A percentile compares a stretch with the other conserved stretches of the same genome.
Evolutionary conservation across 495 filamentous ascomycete species (phyloP).

Genomic region (Bombardia bombarda): DNA sequence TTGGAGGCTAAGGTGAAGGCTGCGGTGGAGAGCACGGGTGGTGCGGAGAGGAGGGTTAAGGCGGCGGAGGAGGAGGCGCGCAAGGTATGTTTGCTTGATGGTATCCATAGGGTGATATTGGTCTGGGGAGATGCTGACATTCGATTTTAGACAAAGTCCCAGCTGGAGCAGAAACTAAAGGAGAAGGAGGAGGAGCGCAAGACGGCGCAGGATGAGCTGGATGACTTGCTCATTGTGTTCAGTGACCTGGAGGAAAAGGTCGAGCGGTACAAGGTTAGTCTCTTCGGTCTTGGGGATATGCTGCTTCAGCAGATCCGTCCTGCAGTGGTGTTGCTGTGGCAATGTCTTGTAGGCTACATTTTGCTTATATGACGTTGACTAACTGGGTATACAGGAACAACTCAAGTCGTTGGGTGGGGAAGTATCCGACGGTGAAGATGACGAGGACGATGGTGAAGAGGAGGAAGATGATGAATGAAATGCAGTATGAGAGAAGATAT

Average conservation of each 20-base stretch:
- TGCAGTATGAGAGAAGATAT: background rate
- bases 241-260: slow-evolving; percentile 85
- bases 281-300: no score
- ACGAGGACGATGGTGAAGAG: slow-evolving; percentile 55
- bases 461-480: slow-evolving; percentile 27
- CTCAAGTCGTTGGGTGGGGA: slow-evolving; percentile 64
- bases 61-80: slow-evolving; percentile 3
- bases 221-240: slow-evolving; percentile 81
- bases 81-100: slow-evolving; percentile 1
- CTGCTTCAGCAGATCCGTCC: no score
- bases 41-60: slow-evolving; percentile 5
- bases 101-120: background rate
- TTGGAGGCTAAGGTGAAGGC: slow-evolving; percentile 6
- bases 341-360: no score
- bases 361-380: no score
- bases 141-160: slow-evolving; percentile 21
- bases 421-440: slow-evolving; percentile 74
- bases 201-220: slow-evolving; percentile 60
- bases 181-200: slow-evolving; percentile 59
- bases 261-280: slow-evolving; percentile 68
- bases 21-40: slow-evolving; percentile 1
- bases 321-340: no score
- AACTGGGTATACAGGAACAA: slow-evolving; percentile 60
- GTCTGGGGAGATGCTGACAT: slow-evolving; percentile 1
- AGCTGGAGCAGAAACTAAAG: slow-evolving; percentile 36